Percentiles rank a stretch among this genome's conserved stretches.
phyloP scores from a whole-genome alignment of 78 protist genomes.

The Dictyostelium purpureum region DNA sequence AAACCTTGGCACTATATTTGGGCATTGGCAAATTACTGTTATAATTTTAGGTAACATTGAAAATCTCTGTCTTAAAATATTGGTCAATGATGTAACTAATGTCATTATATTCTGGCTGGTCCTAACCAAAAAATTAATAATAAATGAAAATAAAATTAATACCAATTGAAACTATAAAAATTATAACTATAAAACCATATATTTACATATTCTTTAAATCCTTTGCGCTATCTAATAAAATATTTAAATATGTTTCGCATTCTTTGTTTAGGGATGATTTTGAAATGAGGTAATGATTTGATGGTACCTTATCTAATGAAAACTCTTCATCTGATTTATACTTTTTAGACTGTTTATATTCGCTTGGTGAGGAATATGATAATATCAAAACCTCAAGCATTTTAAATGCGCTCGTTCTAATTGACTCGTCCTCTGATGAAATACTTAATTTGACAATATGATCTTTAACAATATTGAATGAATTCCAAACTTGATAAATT shows the following conservation, averaged over 20 bases:
- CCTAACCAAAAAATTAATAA: constrained; percentile 11
- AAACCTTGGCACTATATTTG: constrained; percentile 29
- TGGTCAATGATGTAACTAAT: constrained; percentile 26
- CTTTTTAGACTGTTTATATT: constrained; percentile 10
- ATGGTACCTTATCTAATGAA: constrained; percentile 53
- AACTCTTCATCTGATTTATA: constrained; percentile 51
- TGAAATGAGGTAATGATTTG: not conserved
- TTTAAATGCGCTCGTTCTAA: constrained; percentile 10
- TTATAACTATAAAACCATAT: not conserved
- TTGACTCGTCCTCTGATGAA: constrained; percentile 25
- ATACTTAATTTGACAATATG: not conserved
- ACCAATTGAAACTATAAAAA: not conserved
- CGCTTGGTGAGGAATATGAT: constrained; percentile 41
- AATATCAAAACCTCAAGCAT: constrained; percentile 27
- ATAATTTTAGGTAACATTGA: constrained; percentile 2
- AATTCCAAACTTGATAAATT: constrained; percentile 20
- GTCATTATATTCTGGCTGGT: constrained; percentile 66
- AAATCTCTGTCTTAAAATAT: constrained; percentile 18
- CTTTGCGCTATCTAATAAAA: constrained; percentile 12
- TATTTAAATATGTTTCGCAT: constrained; percentile 4
- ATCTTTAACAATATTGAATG: constrained; percentile 24
- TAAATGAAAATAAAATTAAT: not conserved
- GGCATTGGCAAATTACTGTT: not conserved
- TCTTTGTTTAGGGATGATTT: constrained; percentile 5
- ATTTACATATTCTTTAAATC: constrained; percentile 23